A percentile compares a stretch with the other conserved stretches of the same genome.
These are phyloP conservation scores for Blastomyces emzantsi DNA, from an alignment of 2,329 filamentous ascomycete genomes.

Conservation along the genomic window DNA sequence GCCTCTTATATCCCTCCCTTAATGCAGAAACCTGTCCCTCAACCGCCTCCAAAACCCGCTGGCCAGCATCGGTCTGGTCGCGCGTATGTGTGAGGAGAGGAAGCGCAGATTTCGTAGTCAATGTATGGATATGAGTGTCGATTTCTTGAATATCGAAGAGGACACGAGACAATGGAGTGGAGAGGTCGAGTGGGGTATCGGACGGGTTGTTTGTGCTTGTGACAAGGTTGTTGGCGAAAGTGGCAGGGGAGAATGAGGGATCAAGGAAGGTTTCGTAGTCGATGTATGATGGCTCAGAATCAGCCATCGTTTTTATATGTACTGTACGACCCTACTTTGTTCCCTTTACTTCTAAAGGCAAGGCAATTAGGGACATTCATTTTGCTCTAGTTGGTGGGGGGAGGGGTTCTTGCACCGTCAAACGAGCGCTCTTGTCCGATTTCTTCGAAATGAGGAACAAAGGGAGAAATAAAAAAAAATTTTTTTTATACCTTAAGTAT, in stretches of 20 bases:
- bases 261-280: constrained; percentile 89
- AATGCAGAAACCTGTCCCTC: constrained; percentile 71
- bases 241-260: constrained; percentile 67
- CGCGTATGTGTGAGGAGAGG: constrained; percentile 72
- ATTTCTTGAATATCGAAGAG: constrained; percentile 96
- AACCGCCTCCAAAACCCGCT: constrained; percentile 63
- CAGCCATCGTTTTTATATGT: constrained; percentile 24
- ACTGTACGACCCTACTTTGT: not conserved
- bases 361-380: constrained; percentile 3
- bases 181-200: constrained; percentile 83
- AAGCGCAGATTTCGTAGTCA: constrained; percentile 76
- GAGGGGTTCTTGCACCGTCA: not conserved
- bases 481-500: constrained; percentile 8
- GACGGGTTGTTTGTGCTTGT: constrained; percentile 84
- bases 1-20: constrained; percentile 73
- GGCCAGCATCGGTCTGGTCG: constrained; percentile 62
- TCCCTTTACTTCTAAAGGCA: not conserved
- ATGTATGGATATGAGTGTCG: constrained; percentile 84
- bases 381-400: not conserved
- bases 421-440: not conserved
- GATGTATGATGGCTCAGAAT: constrained; percentile 64
- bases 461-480: not conserved
- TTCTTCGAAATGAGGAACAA: not conserved
- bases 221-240: constrained; percentile 83
- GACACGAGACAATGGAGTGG: constrained; percentile 83